Evolutionary conservation across 257 asterid genomes (phyloP).

Genomic region (Solanum tarijense): DNA sequence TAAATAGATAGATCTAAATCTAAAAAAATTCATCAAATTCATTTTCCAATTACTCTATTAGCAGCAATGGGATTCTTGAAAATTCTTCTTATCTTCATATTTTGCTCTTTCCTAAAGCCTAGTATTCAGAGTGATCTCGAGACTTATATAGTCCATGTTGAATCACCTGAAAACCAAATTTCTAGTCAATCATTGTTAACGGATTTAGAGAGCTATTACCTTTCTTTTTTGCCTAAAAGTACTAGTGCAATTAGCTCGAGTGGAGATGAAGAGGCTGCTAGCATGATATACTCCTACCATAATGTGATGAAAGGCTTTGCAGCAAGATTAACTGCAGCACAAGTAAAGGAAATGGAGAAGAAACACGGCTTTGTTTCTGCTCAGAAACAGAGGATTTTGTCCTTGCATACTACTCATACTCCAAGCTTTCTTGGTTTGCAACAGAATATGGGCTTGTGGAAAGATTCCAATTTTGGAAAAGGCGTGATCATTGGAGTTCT

Average conservation of each 20-base stretch:
- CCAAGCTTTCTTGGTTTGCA: constrained; percentile 40
- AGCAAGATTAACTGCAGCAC: constrained; percentile 26
- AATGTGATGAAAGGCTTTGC: constrained; percentile 40
- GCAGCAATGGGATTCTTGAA: not conserved
- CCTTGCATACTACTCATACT: constrained; percentile 35
- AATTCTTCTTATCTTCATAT: not conserved
- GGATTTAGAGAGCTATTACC: constrained; percentile 25
- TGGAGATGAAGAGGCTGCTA: not conserved
- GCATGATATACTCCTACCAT: constrained; percentile 20
- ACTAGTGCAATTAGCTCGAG: not conserved
- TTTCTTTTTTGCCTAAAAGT: constrained; percentile 19
- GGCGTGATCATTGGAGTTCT: constrained; percentile 45
- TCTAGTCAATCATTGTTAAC: not conserved
- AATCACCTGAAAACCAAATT: constrained; percentile 3
- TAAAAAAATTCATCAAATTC: not conserved
- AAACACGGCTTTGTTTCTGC: constrained; percentile 26
- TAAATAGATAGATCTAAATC: not conserved
- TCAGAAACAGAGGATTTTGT: constrained; percentile 3
- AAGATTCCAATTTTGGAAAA: constrained; percentile 28
- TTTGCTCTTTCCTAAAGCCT: not conserved
- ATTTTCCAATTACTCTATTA: not conserved
- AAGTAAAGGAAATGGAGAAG: constrained; percentile 23
- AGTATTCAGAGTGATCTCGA: not conserved
- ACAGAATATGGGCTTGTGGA: constrained; percentile 37
- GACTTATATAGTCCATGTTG: constrained; percentile 33